These are phyloP conservation scores for Mayamaea pseudoterrestris DNA, from an alignment of 108 stramenopile genomes.

Conservation along the genomic window DNA sequence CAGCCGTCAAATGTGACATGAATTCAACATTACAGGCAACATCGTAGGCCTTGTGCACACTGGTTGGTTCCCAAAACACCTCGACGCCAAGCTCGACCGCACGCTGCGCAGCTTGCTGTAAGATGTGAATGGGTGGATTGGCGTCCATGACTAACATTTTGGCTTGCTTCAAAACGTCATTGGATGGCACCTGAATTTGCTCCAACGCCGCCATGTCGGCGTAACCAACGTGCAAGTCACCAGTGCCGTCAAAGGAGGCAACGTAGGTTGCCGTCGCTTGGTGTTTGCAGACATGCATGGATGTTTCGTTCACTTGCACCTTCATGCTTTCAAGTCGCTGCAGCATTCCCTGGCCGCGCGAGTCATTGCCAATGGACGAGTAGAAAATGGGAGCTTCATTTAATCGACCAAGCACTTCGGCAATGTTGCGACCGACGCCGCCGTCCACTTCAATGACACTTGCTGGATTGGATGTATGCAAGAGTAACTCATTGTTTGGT, in stretches of 20 bases:
- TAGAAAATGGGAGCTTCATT: slow-evolving; percentile 38
- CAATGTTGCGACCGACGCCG: slow-evolving; percentile 58
- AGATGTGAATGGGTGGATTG: slow-evolving; percentile 30
- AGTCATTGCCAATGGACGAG: slow-evolving; percentile 66
- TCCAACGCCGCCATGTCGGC: slow-evolving; percentile 46
- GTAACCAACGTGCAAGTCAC: slow-evolving; percentile 64
- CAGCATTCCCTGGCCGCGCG: slow-evolving; percentile 37
- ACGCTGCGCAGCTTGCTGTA: slow-evolving; percentile 1
- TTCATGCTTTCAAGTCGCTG: slow-evolving; percentile 24
- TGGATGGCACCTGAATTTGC: slow-evolving; percentile 26
- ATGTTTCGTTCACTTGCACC: slow-evolving; percentile 3
- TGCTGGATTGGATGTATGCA: slow-evolving; percentile 47
- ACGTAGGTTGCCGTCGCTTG: slow-evolving; percentile 59
- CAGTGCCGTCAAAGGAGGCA: slow-evolving; percentile 48
- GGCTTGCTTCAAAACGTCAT: slow-evolving; percentile 15
- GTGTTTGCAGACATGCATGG: slow-evolving; percentile 7
- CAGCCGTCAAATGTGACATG: slow-evolving; percentile 19
- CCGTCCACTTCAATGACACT: slow-evolving; percentile 30
- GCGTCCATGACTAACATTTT: slow-evolving; percentile 57
- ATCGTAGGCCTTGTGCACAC: slow-evolving; percentile 36
- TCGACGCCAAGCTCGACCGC: slow-evolving; percentile 11
- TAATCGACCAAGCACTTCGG: slow-evolving; percentile 48
- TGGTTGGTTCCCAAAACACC: slow-evolving; percentile 61
- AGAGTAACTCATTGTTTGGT: slow-evolving; percentile 8
- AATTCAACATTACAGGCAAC: slow-evolving; percentile 16